phyloP scores from a whole-genome alignment of 2,329 filamentous ascomycete species.

The Akanthomyces lecanii region DNA sequence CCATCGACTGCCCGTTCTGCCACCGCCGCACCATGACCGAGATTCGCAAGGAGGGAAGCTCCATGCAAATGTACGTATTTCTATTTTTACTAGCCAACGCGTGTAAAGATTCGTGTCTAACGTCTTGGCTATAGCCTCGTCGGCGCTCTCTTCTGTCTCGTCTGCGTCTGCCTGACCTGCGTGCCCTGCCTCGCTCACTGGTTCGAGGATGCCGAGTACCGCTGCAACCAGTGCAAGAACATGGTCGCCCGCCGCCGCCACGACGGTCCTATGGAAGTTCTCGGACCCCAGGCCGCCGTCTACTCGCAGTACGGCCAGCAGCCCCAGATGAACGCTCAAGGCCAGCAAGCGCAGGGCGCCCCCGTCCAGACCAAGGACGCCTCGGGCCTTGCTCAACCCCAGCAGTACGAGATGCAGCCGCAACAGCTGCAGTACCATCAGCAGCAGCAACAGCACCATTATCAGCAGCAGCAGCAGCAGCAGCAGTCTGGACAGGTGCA shows the following conservation, averaged over 20 bases:
- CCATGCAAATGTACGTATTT: conserved; percentile 26
- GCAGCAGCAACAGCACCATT: neutral
- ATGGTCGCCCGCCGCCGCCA: conserved; percentile 25
- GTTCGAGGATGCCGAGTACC: conserved; percentile 30
- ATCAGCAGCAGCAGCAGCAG: neutral
- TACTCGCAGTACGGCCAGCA: conserved; percentile 21
- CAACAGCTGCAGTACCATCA: neutral
- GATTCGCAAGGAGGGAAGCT: conserved; percentile 23
- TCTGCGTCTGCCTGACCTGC: conserved; percentile 31
- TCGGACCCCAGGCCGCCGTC: conserved; percentile 20
- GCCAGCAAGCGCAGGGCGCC: conserved; percentile 5
- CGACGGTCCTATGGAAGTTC: conserved; percentile 22
- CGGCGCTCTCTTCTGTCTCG: conserved; percentile 28
- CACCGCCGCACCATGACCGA: conserved; percentile 23
- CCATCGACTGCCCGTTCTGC: conserved; percentile 31
- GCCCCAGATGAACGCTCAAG: conserved; percentile 15
- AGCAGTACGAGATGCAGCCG: conserved; percentile 15
- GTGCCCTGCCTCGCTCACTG: conserved; percentile 30
- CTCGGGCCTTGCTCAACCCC: neutral
- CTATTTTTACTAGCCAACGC: no score
- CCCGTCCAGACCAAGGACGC: conserved; percentile 5
- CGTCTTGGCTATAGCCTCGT: conserved; percentile 21
- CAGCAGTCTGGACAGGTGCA: conserved; percentile 5
- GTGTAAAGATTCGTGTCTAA: neutral
- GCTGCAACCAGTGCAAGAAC: conserved; percentile 28